Conservation (phyloP, 1,284 basidiomycete genomes). For the Cutaneotrichosporon sp. region DNA sequence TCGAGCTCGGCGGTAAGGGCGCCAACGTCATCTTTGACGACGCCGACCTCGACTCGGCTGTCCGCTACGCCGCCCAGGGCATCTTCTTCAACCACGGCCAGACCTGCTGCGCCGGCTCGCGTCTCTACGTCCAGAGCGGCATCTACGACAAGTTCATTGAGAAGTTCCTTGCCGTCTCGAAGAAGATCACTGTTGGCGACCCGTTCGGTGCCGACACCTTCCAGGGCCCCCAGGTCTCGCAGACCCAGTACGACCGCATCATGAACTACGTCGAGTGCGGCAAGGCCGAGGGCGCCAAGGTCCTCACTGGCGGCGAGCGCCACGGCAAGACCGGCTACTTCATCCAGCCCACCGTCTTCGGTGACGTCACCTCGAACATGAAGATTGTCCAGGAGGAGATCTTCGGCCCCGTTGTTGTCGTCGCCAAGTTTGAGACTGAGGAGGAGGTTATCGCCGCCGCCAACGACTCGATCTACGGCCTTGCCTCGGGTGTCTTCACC, state of each 20-base stretch:
- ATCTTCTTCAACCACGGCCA: slow-evolving; percentile 68
- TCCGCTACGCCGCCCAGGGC: slow-evolving; percentile 76
- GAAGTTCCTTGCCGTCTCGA: slow-evolving; percentile 34
- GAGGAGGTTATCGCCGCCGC: slow-evolving; percentile 73
- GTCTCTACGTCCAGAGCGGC: slow-evolving; percentile 69
- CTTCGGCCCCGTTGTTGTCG: slow-evolving; percentile 68
- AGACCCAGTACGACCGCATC: slow-evolving; percentile 61
- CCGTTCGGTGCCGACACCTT: slow-evolving; percentile 70
- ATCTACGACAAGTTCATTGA: slow-evolving; percentile 67
- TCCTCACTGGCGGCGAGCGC: slow-evolving; percentile 73
- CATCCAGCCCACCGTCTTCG: slow-evolving; percentile 72
- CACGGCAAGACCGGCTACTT: slow-evolving; percentile 65
- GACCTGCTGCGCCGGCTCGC: slow-evolving; percentile 63
- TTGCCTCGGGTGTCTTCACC: slow-evolving; percentile 83
- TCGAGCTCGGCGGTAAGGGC: slow-evolving; percentile 91
- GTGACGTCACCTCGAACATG: slow-evolving; percentile 72
- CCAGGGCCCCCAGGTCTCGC: slow-evolving; percentile 81
- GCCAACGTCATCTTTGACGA: slow-evolving; percentile 64
- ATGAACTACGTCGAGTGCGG: slow-evolving; percentile 86
- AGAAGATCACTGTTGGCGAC: slow-evolving; percentile 56
- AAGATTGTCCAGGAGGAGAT: slow-evolving; percentile 89
- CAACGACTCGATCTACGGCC: slow-evolving; percentile 82
- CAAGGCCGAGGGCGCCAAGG: slow-evolving; percentile 76
- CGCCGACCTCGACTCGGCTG: slow-evolving; percentile 67
- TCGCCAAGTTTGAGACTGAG: slow-evolving; percentile 68